Evolutionary conservation across 2,329 filamentous ascomycete genomes (phyloP).

Genomic region (Fusarium vanettenii): DNA sequence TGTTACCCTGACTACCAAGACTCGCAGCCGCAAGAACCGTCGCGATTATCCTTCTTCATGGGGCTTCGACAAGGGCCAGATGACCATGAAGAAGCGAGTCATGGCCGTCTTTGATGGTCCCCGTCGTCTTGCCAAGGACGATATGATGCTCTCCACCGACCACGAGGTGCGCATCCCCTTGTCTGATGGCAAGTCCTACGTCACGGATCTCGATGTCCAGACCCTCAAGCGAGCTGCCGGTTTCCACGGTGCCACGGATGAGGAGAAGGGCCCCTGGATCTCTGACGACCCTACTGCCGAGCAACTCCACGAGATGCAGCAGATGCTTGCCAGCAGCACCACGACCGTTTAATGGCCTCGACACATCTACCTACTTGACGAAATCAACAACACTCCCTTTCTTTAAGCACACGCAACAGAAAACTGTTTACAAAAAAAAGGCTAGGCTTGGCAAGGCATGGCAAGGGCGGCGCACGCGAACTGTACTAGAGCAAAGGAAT

Average conservation of each 20-base stretch:
- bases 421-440: constrained; percentile 34
- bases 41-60: constrained; percentile 94
- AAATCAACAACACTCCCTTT: constrained; percentile 10
- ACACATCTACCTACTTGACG: constrained; percentile 1
- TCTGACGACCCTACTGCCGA: constrained; percentile 76
- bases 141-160: constrained; percentile 97
- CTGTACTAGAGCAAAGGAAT: constrained; percentile 38
- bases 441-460: constrained; percentile 37
- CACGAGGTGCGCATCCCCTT: constrained; percentile 92
- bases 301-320: constrained; percentile 70
- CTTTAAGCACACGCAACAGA: constrained; percentile 27
- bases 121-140: constrained; percentile 92
- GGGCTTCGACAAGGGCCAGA: constrained; percentile 91
- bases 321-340: constrained; percentile 52
- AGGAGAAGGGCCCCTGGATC: constrained; percentile 89
- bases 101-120: constrained; percentile 91
- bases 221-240: constrained; percentile 90
- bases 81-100: constrained; percentile 98
- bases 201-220: constrained; percentile 93
- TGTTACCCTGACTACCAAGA: constrained; percentile 67
- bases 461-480: constrained; percentile 42
- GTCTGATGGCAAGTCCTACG: constrained; percentile 79
- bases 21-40: constrained; percentile 85
- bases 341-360: constrained; percentile 31
- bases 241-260: constrained; percentile 81